phyloP scores from a whole-genome alignment of 192 early-diverging fungal genomes.

The Geranomyces variabilis region DNA sequence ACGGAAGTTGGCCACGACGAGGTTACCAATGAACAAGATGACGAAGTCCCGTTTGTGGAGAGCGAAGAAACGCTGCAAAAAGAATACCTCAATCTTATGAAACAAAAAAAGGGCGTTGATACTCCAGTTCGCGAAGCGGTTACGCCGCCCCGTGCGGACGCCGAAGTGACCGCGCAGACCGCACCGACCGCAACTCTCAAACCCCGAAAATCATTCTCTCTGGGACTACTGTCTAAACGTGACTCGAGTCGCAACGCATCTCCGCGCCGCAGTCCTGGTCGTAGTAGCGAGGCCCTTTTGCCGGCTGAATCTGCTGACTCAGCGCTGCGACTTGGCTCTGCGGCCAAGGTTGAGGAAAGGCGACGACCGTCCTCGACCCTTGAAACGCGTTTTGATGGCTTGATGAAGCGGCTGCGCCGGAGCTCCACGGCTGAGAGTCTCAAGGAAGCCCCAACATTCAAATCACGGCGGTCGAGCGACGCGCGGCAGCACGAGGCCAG shows the following conservation, averaged over 20 bases:
- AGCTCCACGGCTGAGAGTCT: not conserved
- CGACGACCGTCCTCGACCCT: not conserved
- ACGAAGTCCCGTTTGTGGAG: not conserved
- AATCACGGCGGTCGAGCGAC: too few species aligned
- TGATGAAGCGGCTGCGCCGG: not conserved
- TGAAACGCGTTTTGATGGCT: not conserved
- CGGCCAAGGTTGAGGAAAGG: too few species aligned
- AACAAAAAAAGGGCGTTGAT: not conserved
- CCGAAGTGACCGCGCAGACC: not conserved
- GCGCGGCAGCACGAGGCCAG: too few species aligned
- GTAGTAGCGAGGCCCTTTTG: not conserved
- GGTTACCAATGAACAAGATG: not conserved
- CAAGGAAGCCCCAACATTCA: too few species aligned
- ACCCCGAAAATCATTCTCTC: not conserved
- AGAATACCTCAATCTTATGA: constrained; percentile 7
- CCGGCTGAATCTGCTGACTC: too few species aligned
- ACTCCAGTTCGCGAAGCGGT: not conserved
- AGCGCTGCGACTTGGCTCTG: too few species aligned
- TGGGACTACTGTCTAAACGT: not conserved
- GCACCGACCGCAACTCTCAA: not conserved
- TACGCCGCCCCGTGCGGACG: not conserved
- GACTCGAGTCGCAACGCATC: not conserved
- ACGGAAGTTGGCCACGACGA: not conserved
- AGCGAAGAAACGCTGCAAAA: not conserved
- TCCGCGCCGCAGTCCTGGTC: not conserved